These are phyloP conservation scores for Tolypocladium tropicale DNA, from an alignment of 2,329 filamentous ascomycete species.

Conservation along the genomic window DNA sequence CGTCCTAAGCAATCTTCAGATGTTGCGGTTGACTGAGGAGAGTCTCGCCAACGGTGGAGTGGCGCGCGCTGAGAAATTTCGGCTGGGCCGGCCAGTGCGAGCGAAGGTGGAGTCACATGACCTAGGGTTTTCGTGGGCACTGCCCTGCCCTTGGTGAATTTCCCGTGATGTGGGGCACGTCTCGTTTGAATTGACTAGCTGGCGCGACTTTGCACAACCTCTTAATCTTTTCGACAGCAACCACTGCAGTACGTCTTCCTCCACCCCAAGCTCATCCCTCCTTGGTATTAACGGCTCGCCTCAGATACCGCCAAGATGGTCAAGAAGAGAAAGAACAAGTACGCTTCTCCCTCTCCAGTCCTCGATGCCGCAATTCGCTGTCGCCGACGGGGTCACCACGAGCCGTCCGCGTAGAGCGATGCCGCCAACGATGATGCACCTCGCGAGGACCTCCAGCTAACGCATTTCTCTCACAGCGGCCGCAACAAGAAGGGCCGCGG, in stretches of 20 bases:
- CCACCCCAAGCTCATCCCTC: background rate
- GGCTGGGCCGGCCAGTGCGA: constrained; percentile 1
- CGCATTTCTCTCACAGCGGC: constrained; percentile 52
- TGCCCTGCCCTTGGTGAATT: constrained; percentile 10
- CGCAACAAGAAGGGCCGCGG: constrained; percentile 99
- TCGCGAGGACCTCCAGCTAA: constrained; percentile 10
- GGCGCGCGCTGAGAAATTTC: constrained; percentile 19
- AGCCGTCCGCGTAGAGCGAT: background rate
- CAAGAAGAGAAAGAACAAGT: constrained; percentile 65
- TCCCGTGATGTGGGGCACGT: constrained; percentile 5
- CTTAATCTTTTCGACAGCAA: constrained; percentile 7
- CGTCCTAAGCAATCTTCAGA: constrained; percentile 54
- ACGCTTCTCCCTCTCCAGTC: constrained; percentile 18
- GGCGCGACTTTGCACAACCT: constrained; percentile 8
- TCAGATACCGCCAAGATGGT: constrained; percentile 54
- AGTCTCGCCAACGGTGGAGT: constrained; percentile 13
- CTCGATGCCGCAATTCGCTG: background rate
- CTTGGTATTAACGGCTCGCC: constrained; percentile 22
- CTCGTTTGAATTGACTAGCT: constrained; percentile 2
- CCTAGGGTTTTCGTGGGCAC: constrained; percentile 12
- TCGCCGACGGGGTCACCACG: background rate
- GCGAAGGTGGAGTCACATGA: constrained; percentile 12
- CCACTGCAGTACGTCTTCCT: constrained; percentile 15
- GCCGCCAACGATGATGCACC: constrained; percentile 10
- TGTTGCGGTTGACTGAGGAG: constrained; percentile 29